These are phyloP conservation scores for Tremella fuciformis DNA, from an alignment of 768 basidiomycete species.

Conservation along the genomic window DNA sequence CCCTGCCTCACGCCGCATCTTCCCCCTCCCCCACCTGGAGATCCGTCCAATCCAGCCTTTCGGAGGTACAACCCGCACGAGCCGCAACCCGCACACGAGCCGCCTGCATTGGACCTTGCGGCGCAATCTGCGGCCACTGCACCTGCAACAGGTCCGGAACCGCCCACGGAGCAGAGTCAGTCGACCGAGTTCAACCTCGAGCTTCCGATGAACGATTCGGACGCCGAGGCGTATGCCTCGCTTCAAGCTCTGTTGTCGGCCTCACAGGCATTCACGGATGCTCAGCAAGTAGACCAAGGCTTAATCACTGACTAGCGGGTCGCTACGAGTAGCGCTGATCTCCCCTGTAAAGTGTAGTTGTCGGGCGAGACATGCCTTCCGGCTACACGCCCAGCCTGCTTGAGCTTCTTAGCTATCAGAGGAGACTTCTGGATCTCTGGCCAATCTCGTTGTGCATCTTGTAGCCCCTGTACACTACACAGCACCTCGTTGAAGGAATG, in stretches of 20 bases:
- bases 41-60: conserved; percentile 35
- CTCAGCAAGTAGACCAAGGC: too few relatives aligned
- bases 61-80: conserved; percentile 28
- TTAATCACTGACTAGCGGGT: too few relatives aligned
- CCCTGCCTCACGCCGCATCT: conserved; percentile 29
- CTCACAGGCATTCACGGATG: not conserved
- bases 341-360: too few relatives aligned
- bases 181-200: not conserved
- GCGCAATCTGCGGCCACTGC: not conserved
- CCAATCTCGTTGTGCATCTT: too few relatives aligned
- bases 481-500: too few relatives aligned
- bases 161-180: too few relatives aligned
- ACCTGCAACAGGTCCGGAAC: not conserved
- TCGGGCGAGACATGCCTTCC: too few relatives aligned
- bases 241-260: conserved; percentile 6
- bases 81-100: not conserved
- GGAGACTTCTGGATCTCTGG: too few relatives aligned
- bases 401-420: too few relatives aligned
- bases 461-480: too few relatives aligned
- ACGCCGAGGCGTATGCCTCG: conserved; percentile 13
- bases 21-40: conserved; percentile 36
- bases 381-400: too few relatives aligned
- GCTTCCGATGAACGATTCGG: not conserved
- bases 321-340: too few relatives aligned
- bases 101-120: conserved; percentile 1